Percentiles rank a stretch among this genome's conserved stretches.
Conservation (phyloP, 495 filamentous ascomycete genomes). For the Penicillium bialowiezense region DNA sequence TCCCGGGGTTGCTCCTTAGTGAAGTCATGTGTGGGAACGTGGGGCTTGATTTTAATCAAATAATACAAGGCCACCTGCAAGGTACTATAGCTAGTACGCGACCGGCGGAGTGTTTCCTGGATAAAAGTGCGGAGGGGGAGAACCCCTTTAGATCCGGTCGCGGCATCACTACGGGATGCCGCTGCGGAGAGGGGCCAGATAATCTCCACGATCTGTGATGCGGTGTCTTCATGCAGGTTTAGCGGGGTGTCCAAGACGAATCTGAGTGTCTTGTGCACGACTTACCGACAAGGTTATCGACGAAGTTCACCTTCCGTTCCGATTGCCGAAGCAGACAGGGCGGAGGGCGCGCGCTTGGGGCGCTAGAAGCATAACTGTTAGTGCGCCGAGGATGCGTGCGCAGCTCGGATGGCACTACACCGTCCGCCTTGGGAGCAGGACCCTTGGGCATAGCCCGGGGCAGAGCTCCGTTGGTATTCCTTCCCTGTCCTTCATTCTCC, state of each 20-base stretch:
- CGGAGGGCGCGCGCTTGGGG: conserved; percentile 63
- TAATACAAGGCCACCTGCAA: conserved; percentile 97
- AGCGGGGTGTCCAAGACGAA: conserved; percentile 17
- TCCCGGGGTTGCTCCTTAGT: conserved; percentile 84
- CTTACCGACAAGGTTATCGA: conserved; percentile 99
- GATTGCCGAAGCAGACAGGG: conserved; percentile 83
- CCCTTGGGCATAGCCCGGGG: conserved; percentile 31
- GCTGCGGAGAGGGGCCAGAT: conserved; percentile 80
- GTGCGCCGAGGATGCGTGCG: conserved; percentile 83
- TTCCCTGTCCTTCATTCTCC: conserved; percentile 43
- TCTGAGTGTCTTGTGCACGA: conserved; percentile 19
- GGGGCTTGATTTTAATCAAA: conserved; percentile 86
- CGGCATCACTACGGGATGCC: conserved; percentile 44
- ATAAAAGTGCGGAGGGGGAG: conserved; percentile 93
- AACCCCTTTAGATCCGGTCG: conserved; percentile 59
- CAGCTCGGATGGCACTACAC: conserved; percentile 60
- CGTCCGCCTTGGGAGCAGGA: conserved; percentile 31
- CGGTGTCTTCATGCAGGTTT: conserved; percentile 70
- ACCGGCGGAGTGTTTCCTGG: conserved; percentile 92
- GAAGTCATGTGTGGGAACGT: conserved; percentile 79
- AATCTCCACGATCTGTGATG: conserved; percentile 93
- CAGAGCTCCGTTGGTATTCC: conserved; percentile 18
- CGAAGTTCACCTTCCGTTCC: conserved; percentile 92
- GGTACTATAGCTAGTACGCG: conserved; percentile 94
- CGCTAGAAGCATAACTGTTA: conserved; percentile 42